A percentile compares a stretch with the other conserved stretches of the same genome.
Conservation (phyloP, 2,329 filamentous ascomycete species). For the Venturia aucupariae region DNA sequence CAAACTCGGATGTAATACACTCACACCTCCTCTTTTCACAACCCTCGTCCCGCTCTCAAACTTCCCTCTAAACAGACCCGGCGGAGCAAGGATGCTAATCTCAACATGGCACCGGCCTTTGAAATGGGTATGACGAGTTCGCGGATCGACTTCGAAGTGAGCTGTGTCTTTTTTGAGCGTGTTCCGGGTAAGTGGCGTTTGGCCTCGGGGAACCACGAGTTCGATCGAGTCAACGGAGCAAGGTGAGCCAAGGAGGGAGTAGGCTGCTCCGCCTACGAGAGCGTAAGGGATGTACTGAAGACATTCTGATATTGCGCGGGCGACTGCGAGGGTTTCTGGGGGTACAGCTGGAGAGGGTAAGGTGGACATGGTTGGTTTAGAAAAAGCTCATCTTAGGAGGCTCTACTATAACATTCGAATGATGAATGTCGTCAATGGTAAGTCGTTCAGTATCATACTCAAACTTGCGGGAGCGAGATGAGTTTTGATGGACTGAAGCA, state of each 20-base stretch:
- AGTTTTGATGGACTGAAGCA: no score
- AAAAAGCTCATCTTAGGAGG: neutral
- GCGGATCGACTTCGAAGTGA: neutral
- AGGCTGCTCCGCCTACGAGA: neutral
- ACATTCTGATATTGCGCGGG: neutral
- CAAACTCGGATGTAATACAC: neutral
- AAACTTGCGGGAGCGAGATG: no score
- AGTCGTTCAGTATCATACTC: no score
- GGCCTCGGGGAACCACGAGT: neutral
- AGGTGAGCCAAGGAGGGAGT: neutral
- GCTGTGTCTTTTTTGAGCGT: neutral
- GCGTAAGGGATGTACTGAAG: constrained; percentile 1
- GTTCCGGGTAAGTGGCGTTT: neutral
- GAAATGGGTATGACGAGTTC: constrained; percentile 2
- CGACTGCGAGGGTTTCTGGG: neutral
- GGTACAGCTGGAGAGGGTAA: neutral
- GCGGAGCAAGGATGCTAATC: neutral
- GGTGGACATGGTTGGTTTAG: neutral
- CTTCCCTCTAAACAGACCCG: neutral
- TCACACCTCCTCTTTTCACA: neutral
- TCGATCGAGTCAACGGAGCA: constrained; percentile 1
- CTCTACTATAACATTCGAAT: no score
- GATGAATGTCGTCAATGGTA: no score
- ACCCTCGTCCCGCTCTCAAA: neutral
- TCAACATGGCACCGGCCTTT: neutral